Evolutionary conservation across 306 rosid species (phyloP), one percentile per base, ranked within the genome.

Genomic region (Inga laurina): DNA sequence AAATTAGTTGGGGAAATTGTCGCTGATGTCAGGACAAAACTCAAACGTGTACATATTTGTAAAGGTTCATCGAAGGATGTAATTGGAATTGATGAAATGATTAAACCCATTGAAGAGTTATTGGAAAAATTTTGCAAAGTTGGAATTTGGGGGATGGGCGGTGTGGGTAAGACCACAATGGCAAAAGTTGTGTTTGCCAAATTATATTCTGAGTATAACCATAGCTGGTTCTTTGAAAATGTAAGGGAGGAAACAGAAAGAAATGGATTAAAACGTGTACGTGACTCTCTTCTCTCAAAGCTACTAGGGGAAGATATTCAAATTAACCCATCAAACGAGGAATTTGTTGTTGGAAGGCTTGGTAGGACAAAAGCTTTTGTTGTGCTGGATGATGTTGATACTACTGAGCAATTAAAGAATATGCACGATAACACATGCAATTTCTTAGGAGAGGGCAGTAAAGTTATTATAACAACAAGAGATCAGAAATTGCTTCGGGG

Each of bases 71-170:
- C 32, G 3, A 49, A 77, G 12, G 68, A 12, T 32, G 18, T 78
- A 14, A 74, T 74, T 32, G 70, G 65, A 46, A 82, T 4, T 56
- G 43, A 78, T 8, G 37, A 75, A 80, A 27, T 5, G 15, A 10
- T 1, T 37, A 2, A 4, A 10, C 0, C 62, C 0, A 13, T 85
- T 35, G 82, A 79, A 4, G 43, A 0, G 15, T 32, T 69, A 3
- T 11, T 81, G 9, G 1, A 64, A n/a, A 11, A 5, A 3, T 1
- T 0, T 22, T 14, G 8, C 16, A 56, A n/a, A n/a, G 44, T 86
- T 51, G 89, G 87, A 77, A 86, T 86, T 19, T 83, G 86, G 84
- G 89, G 87, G 4, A 74, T 79, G 79, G 74, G 82, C 12, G 64
- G 64, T n/a, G 10, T 57, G 3, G 64, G 30, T 57, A 86, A 85